Conservation (phyloP, 805 yeast genomes). For the Ogataea methylovora region DNA sequence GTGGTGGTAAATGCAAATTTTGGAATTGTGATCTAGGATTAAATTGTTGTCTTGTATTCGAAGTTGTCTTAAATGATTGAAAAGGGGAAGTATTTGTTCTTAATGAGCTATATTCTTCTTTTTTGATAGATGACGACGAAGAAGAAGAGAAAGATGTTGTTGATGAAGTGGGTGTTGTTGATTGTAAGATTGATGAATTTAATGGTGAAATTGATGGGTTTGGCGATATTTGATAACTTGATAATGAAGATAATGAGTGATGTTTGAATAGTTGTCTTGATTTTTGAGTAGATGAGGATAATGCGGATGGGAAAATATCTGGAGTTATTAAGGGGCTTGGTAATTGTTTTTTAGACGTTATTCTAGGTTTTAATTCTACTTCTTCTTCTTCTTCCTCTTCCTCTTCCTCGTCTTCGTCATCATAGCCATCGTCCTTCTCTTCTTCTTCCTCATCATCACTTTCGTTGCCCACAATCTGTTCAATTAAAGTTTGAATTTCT, state of each 20-base stretch:
- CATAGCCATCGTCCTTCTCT: neutral
- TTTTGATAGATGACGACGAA: neutral
- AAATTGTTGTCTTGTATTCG: neutral
- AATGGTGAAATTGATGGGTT: neutral
- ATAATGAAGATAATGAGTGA: neutral
- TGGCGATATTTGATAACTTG: neutral
- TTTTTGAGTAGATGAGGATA: neutral
- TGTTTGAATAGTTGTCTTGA: conserved; percentile 1
- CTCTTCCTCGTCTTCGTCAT: conserved; percentile 2
- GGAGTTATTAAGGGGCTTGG: conserved; percentile 16
- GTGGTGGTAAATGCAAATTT: neutral
- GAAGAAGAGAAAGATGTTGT: neutral
- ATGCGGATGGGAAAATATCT: conserved; percentile 2
- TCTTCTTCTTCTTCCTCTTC: conserved; percentile 4
- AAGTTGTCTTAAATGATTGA: neutral
- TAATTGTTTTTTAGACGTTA: conserved; percentile 5
- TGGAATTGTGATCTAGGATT: neutral
- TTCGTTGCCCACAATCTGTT: neutral
- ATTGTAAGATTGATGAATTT: neutral
- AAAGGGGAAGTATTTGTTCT: neutral
- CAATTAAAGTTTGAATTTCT: conserved; percentile 8
- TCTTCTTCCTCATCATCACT: neutral
- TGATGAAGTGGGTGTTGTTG: neutral
- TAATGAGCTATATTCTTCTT: neutral
- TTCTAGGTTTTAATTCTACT: conserved; percentile 3